Evolutionary conservation across 1,139 yeast species (phyloP).

Genomic region (Diutina neorugosa): DNA sequence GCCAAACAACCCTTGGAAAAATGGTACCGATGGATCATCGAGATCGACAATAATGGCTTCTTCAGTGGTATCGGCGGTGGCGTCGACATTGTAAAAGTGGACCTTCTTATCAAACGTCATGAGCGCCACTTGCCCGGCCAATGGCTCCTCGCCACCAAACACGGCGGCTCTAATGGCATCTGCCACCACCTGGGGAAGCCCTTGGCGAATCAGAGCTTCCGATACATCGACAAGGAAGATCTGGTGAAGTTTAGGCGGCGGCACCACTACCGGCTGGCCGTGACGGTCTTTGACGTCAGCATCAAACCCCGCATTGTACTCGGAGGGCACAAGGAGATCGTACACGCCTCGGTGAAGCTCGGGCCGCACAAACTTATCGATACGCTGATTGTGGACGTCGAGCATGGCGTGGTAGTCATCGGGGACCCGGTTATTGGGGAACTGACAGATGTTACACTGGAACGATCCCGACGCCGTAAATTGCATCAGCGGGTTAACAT

Average conservation of each 20-base stretch:
- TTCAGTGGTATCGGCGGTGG: constrained; percentile 46
- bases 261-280: constrained; percentile 9
- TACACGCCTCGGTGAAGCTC: constrained; percentile 79
- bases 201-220: constrained; percentile 48
- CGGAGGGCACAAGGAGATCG: constrained; percentile 68
- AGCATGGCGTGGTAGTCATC: constrained; percentile 53
- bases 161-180: constrained; percentile 61
- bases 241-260: constrained; percentile 42
- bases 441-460: constrained; percentile 81
- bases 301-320: constrained; percentile 43
- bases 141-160: constrained; percentile 14
- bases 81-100: constrained; percentile 61
- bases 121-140: constrained; percentile 42
- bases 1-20: constrained; percentile 66
- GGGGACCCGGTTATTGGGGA: constrained; percentile 57
- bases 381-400: constrained; percentile 47
- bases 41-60: constrained; percentile 48
- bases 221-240: constrained; percentile 71
- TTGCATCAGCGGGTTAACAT: constrained; percentile 77
- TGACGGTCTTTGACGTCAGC: neutral
- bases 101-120: constrained; percentile 66
- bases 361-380: constrained; percentile 55
- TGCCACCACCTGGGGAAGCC: constrained; percentile 53
- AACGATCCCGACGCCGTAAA: constrained; percentile 54
- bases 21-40: constrained; percentile 75